Percentiles rank a stretch among this genome's conserved stretches.
These are phyloP conservation scores for Aspergillus sp. DNA, from an alignment of 2,329 filamentous ascomycete genomes.

Conservation along the genomic window DNA sequence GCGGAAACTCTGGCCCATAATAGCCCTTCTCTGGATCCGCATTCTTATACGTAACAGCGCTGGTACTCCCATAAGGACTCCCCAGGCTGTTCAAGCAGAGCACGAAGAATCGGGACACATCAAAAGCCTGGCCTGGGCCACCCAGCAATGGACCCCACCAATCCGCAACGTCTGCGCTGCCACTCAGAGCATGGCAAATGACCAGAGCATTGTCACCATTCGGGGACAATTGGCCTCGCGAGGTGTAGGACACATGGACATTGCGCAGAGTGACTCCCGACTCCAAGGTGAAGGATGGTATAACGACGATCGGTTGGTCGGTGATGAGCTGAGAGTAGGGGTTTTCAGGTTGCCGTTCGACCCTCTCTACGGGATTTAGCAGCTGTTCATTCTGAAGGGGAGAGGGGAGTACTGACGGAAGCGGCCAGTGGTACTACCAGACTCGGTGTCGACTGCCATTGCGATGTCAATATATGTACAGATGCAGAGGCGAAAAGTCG, in stretches of 20 bases:
- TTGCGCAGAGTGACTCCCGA: slow-evolving; percentile 77
- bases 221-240: slow-evolving; percentile 49
- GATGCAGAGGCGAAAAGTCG: no score
- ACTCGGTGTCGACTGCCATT: slow-evolving; percentile 21
- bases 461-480: slow-evolving; percentile 2
- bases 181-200: slow-evolving; percentile 48
- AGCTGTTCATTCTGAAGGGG: slow-evolving; percentile 23
- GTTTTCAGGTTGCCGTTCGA: slow-evolving; percentile 70
- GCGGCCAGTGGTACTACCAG: slow-evolving; percentile 11
- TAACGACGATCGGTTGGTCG: slow-evolving; percentile 74
- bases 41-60: slow-evolving; percentile 65
- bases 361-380: slow-evolving; percentile 49
- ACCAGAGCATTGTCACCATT: slow-evolving; percentile 54
- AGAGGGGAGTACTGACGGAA: slow-evolving; percentile 31
- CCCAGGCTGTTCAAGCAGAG: slow-evolving; percentile 47
- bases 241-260: slow-evolving; percentile 58
- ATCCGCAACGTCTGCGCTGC: slow-evolving; percentile 46
- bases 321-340: slow-evolving; percentile 79
- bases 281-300: slow-evolving; percentile 86
- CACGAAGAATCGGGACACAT: slow-evolving; percentile 45
- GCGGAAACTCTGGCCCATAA: slow-evolving; percentile 91
- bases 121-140: slow-evolving; percentile 44
- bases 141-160: slow-evolving; percentile 50
- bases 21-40: slow-evolving; percentile 62
- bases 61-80: slow-evolving; percentile 47